A percentile compares a stretch with the other conserved stretches of the same genome.
These are phyloP conservation scores for Umbelopsis sp. DNA, from an alignment of 371 early-diverging fungal species.

Conservation along the genomic window DNA sequence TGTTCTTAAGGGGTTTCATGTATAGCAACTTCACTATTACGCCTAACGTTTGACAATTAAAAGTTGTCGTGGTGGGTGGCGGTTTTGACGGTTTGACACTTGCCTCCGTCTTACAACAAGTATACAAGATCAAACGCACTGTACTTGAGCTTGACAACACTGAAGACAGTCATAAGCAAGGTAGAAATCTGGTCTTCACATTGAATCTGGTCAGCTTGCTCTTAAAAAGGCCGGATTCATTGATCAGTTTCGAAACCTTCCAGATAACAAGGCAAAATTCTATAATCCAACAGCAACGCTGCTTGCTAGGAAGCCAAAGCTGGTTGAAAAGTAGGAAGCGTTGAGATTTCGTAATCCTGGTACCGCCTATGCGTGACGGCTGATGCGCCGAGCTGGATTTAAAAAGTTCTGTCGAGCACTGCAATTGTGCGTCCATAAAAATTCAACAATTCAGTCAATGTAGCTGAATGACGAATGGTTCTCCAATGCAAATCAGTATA, in stretches of 20 bases:
- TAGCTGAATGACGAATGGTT: no score
- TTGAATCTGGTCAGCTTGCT: slow-evolving; percentile 42
- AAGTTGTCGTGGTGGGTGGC: slow-evolving; percentile 32
- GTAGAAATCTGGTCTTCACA: slow-evolving; percentile 45
- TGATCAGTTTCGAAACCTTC: slow-evolving; percentile 28
- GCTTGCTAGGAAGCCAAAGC: no score
- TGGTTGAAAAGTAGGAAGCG: no score
- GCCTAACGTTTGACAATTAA: background rate
- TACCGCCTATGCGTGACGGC: no score
- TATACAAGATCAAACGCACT: slow-evolving; percentile 28
- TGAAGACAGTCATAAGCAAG: slow-evolving; percentile 34
- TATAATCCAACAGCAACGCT: background rate
- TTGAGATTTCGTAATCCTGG: no score
- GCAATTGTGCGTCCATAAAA: no score
- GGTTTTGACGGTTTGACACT: slow-evolving; percentile 35
- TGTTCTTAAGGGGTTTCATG: no score
- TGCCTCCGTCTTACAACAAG: slow-evolving; percentile 30
- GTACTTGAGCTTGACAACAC: slow-evolving; percentile 41
- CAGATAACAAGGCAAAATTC: slow-evolving; percentile 32
- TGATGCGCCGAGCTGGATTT: no score
- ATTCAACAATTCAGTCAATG: no score
- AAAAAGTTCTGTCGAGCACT: no score
- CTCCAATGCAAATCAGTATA: no score
- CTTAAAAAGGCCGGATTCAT: slow-evolving; percentile 31
- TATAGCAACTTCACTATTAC: background rate